Conservation (phyloP, 306 rosid species). For the Fagus sylvatica region DNA sequence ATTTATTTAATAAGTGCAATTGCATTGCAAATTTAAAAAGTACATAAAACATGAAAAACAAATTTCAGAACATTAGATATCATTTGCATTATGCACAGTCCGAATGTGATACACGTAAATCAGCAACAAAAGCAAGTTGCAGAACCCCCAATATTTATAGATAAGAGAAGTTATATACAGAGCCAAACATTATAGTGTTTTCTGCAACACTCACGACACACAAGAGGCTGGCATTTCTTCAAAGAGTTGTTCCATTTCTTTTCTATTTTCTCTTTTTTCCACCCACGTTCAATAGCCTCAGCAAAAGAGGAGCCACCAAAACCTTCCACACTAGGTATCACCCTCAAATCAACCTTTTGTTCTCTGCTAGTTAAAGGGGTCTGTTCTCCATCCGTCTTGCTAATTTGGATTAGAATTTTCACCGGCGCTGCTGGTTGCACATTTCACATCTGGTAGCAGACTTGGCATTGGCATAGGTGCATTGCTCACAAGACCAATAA, state of each 20-base stretch:
- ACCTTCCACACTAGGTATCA: background rate
- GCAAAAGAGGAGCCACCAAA: conserved; percentile 27
- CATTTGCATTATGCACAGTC: conserved; percentile 32
- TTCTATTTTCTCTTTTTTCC: conserved; percentile 11
- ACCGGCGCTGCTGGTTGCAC: conserved; percentile 42
- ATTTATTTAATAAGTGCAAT: background rate
- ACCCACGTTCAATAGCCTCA: conserved; percentile 15
- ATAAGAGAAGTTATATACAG: conserved; percentile 41
- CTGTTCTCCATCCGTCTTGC: background rate
- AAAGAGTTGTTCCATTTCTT: background rate
- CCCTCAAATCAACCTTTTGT: background rate
- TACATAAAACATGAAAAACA: background rate
- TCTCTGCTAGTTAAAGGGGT: background rate
- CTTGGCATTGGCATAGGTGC: conserved; percentile 38
- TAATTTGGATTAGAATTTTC: conserved; percentile 15
- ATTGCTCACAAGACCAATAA: conserved; percentile 43
- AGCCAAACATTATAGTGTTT: conserved; percentile 8
- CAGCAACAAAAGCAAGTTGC: conserved; percentile 38
- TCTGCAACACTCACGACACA: conserved; percentile 2
- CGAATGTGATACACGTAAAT: conserved; percentile 12
- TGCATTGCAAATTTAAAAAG: background rate
- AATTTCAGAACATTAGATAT: conserved; percentile 21
- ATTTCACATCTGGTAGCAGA: conserved; percentile 40
- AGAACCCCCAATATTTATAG: conserved; percentile 25
- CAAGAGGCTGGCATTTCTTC: conserved; percentile 23